Conservation (phyloP, 371 early-diverging fungal genomes). For the Mortierella sp. region DNA sequence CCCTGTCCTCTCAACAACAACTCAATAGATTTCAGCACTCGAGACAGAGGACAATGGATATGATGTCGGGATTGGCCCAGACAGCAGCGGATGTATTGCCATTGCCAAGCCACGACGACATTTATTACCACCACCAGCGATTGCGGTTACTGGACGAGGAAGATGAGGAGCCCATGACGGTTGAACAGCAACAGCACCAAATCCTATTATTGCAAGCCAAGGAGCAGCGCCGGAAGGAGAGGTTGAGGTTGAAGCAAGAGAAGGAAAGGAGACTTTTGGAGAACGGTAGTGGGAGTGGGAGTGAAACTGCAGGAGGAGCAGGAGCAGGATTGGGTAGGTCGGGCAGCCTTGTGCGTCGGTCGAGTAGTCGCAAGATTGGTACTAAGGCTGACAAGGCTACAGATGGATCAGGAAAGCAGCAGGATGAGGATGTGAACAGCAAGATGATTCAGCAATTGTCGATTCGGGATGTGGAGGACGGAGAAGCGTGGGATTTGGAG, state of each 20-base stretch:
- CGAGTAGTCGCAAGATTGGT: slow-evolving; percentile 11
- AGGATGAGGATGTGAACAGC: background rate
- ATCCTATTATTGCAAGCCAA: slow-evolving; percentile 17
- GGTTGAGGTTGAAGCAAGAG: background rate
- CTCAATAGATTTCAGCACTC: slow-evolving; percentile 52
- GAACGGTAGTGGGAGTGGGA: background rate
- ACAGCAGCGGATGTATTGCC: slow-evolving; percentile 55
- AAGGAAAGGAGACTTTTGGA: slow-evolving; percentile 21
- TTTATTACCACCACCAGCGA: slow-evolving; percentile 56
- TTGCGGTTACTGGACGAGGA: slow-evolving; percentile 49
- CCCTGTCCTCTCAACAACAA: background rate
- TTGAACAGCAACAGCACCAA: slow-evolving; percentile 20
- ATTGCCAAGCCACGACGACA: slow-evolving; percentile 56
- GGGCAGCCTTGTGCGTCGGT: slow-evolving; percentile 32
- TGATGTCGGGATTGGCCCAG: slow-evolving; percentile 52
- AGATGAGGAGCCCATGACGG: slow-evolving; percentile 22
- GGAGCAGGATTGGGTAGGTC: background rate
- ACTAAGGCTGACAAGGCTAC: background rate
- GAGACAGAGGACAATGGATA: slow-evolving; percentile 48
- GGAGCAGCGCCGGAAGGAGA: slow-evolving; percentile 29
- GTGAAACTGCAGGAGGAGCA: background rate
- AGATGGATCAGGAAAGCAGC: background rate
- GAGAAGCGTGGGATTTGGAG: slow-evolving; percentile 34
- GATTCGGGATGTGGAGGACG: slow-evolving; percentile 23
- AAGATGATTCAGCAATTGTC: slow-evolving; percentile 6